Conservation (phyloP, 1,284 basidiomycete species). For the Apiotrichum sp. region DNA sequence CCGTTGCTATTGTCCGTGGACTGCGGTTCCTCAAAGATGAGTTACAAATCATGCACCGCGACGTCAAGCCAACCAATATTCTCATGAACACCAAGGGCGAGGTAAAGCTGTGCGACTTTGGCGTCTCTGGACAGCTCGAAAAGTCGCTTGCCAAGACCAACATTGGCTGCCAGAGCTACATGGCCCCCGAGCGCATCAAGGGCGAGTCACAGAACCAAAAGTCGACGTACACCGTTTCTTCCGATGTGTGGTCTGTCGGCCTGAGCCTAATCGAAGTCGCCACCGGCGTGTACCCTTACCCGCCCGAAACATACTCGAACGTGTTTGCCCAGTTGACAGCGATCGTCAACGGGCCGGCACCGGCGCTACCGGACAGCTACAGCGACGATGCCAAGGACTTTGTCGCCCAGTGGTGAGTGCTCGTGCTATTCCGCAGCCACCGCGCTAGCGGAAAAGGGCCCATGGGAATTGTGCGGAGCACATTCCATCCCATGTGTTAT, state of each 20-base stretch:
- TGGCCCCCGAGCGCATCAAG: conserved; percentile 98
- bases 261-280: conserved; percentile 91
- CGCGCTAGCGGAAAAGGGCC: too few relatives aligned
- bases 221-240: conserved; percentile 90
- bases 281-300: conserved; percentile 89
- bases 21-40: conserved; percentile 94
- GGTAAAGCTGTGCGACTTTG: conserved; percentile 96
- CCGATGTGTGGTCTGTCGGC: conserved; percentile 98
- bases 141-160: conserved; percentile 96
- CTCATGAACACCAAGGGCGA: conserved; percentile 83
- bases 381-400: conserved; percentile 49
- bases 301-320: conserved; percentile 95
- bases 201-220: conserved; percentile 82
- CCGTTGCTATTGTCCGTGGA: conserved; percentile 77
- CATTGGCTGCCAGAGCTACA: conserved; percentile 97
- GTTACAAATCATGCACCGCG: conserved; percentile 90
- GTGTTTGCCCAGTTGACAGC: conserved; percentile 94
- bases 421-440: too few relatives aligned
- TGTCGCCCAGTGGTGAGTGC: conserved; percentile 50
- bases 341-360: conserved; percentile 90
- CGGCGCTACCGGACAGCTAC: conserved; percentile 63
- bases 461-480: too few relatives aligned
- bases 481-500: not conserved
- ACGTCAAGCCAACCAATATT: conserved; percentile 94
- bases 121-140: conserved; percentile 94